phyloP scores from a whole-genome alignment of 2,329 filamentous ascomycete species.

The Purpureocillium lavendulum region DNA sequence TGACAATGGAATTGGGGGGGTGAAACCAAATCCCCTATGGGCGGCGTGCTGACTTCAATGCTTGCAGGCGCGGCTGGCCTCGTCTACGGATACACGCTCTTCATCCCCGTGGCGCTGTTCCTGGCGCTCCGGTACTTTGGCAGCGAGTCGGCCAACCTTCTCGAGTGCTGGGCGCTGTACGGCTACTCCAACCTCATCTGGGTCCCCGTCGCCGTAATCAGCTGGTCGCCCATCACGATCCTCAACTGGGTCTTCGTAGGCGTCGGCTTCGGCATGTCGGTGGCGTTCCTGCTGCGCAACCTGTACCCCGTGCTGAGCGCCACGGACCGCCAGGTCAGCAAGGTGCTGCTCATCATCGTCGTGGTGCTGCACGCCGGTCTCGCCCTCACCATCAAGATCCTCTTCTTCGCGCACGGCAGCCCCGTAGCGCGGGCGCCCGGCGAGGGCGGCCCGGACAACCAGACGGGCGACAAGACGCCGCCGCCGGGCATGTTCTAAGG shows the following conservation, averaged over 20 bases:
- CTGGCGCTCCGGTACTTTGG: constrained; percentile 90
- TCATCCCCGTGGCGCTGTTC: constrained; percentile 82
- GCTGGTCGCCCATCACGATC: constrained; percentile 76
- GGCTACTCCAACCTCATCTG: constrained; percentile 96
- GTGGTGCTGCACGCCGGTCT: constrained; percentile 82
- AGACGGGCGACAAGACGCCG: constrained; percentile 13
- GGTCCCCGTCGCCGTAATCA: constrained; percentile 88
- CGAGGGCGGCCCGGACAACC: constrained; percentile 13
- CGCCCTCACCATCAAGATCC: constrained; percentile 86
- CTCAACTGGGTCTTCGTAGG: constrained; percentile 93
- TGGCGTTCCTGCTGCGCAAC: constrained; percentile 76
- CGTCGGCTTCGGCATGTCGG: constrained; percentile 75
- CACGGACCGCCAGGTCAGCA: constrained; percentile 86
- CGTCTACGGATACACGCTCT: constrained; percentile 88
- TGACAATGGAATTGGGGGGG: no score
- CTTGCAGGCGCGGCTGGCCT: constrained; percentile 69
- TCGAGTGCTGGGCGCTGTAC: constrained; percentile 94
- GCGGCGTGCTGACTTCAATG: not conserved
- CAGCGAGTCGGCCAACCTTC: constrained; percentile 81
- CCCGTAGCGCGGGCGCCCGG: constrained; percentile 30
- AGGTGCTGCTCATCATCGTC: constrained; percentile 76
- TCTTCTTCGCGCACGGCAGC: constrained; percentile 86
- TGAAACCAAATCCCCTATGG: no score
- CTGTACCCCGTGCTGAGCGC: constrained; percentile 86
- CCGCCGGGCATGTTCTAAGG: constrained; percentile 11